phyloP scores from a whole-genome alignment of 2,329 filamentous ascomycete species.

The Calonectria hongkongensis region DNA sequence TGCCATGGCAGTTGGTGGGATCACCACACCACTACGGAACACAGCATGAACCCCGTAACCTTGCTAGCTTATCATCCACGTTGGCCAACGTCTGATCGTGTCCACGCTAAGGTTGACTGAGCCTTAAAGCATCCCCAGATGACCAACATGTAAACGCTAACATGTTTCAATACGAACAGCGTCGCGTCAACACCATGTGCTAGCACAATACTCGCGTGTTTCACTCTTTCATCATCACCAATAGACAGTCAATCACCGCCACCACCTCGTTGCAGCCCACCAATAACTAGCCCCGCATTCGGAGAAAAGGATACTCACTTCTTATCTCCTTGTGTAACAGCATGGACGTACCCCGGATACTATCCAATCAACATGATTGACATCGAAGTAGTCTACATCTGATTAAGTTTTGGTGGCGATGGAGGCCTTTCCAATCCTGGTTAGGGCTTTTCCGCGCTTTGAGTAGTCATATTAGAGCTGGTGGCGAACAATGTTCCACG shows the following conservation, averaged over 20 bases:
- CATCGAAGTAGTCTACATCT: no score
- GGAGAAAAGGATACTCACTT: slow-evolving; percentile 5
- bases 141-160: not conserved
- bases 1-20: slow-evolving; percentile 34
- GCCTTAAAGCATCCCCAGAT: not conserved
- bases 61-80: not conserved
- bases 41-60: not conserved
- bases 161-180: not conserved
- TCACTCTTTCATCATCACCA: slow-evolving; percentile 6
- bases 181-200: not conserved
- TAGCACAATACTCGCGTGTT: not conserved
- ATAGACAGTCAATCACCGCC: slow-evolving; percentile 3
- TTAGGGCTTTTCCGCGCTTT: no score
- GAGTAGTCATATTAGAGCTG: no score
- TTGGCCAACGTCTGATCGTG: not conserved
- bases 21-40: not conserved
- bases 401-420: no score
- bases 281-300: not conserved
- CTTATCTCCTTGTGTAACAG: not conserved
- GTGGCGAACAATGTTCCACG: no score
- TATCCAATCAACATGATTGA: no score
- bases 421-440: no score
- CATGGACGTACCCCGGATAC: no score
- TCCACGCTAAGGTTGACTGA: not conserved
- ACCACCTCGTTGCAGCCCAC: not conserved